These are phyloP conservation scores for Sporisorium exsertum DNA, from an alignment of 1,284 basidiomycete species.

Conservation along the genomic window DNA sequence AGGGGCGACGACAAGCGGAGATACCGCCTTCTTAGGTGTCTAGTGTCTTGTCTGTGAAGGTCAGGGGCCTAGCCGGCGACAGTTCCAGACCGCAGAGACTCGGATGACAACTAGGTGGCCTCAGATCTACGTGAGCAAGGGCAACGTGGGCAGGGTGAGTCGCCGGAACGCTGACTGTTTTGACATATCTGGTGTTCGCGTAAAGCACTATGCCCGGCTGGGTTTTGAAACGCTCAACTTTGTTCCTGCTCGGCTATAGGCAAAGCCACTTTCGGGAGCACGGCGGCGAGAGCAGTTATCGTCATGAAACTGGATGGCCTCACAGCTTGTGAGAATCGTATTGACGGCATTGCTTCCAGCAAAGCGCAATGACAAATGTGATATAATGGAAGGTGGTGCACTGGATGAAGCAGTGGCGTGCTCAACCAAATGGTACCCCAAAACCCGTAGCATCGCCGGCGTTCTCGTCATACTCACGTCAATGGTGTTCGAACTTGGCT, in stretches of 20 bases:
- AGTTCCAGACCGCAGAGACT: neutral
- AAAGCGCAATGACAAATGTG: neutral
- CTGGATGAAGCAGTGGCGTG: neutral
- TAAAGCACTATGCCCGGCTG: neutral
- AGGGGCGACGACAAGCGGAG: neutral
- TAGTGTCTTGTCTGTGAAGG: neutral
- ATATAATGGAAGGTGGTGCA: neutral
- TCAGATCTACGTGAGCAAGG: neutral
- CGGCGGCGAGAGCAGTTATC: neutral
- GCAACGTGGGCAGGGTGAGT: neutral
- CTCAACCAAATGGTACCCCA: neutral
- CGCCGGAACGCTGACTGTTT: neutral
- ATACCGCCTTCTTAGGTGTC: neutral
- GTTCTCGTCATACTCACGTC: neutral
- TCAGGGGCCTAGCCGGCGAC: neutral
- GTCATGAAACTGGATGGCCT: neutral
- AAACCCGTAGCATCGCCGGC: neutral
- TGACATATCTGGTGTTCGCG: slow-evolving; percentile 1
- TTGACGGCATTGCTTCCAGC: neutral
- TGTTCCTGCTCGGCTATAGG: neutral
- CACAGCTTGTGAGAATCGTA: neutral
- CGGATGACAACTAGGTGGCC: too few relatives aligned
- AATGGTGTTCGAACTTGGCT: neutral
- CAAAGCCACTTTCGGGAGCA: neutral
- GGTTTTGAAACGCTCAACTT: neutral